phyloP scores from a whole-genome alignment of 1,139 yeast species.

The Yamadazyma diospyri region DNA sequence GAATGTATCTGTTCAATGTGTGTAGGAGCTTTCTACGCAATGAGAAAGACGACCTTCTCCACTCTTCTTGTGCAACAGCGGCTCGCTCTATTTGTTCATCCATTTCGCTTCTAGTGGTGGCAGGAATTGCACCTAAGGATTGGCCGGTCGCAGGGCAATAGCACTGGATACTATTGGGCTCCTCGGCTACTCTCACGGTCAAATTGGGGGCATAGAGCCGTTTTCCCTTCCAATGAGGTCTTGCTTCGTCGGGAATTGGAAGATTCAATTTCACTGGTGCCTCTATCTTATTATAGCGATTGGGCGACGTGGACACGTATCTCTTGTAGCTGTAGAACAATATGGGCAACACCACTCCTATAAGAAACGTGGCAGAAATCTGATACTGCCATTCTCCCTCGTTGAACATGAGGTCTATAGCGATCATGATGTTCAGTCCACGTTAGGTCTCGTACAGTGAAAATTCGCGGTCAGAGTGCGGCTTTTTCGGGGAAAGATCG shows the following conservation, averaged over 20 bases:
- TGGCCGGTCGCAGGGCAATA: slow-evolving; percentile 97
- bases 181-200: slow-evolving; percentile 49
- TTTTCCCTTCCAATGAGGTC: slow-evolving; percentile 90
- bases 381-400: slow-evolving; percentile 50
- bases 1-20: slow-evolving; percentile 67
- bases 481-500: too few relatives aligned
- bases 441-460: slow-evolving; percentile 1
- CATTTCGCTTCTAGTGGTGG: slow-evolving; percentile 64
- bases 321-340: slow-evolving; percentile 35
- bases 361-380: slow-evolving; percentile 44
- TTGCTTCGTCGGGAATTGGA: slow-evolving; percentile 76
- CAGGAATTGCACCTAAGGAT: slow-evolving; percentile 66
- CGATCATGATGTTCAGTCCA: slow-evolving; percentile 29
- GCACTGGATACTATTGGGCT: slow-evolving; percentile 68
- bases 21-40: slow-evolving; percentile 67
- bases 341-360: slow-evolving; percentile 39
- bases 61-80: slow-evolving; percentile 52
- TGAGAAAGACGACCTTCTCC: slow-evolving; percentile 56
- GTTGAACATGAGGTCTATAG: slow-evolving; percentile 40
- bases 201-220: slow-evolving; percentile 59
- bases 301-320: slow-evolving; percentile 38
- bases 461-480: too few relatives aligned
- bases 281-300: slow-evolving; percentile 42
- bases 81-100: slow-evolving; percentile 60
- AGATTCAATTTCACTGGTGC: slow-evolving; percentile 50